Conservation (phyloP, 352 stramenopile species). For the Phytophthora citricola region DNA sequence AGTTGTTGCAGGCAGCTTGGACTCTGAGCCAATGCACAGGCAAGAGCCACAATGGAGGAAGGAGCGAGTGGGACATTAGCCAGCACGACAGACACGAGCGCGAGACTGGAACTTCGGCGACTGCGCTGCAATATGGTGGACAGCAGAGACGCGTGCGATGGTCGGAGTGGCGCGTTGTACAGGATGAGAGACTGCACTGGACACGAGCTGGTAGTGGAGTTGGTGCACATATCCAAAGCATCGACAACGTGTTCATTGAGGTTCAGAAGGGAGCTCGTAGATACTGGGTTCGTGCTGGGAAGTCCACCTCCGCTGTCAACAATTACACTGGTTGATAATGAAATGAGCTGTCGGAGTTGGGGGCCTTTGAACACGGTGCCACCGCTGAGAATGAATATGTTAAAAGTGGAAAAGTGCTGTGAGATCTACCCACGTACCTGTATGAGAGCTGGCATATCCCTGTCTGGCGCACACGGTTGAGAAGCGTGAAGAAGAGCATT, state of each 20-base stretch:
- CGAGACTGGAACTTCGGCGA: conserved; percentile 31
- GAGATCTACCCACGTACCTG: conserved; percentile 33
- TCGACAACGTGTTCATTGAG: conserved; percentile 65
- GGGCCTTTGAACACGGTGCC: conserved; percentile 46
- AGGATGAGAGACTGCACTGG: conserved; percentile 74
- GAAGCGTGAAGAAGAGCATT: conserved; percentile 75
- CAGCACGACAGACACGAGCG: conserved; percentile 66
- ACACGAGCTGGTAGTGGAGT: conserved; percentile 8
- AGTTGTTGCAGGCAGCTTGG: conserved; percentile 69
- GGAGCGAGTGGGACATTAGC: conserved; percentile 56
- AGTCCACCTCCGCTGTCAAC: conserved; percentile 49
- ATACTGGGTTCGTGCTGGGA: not conserved
- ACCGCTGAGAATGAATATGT: conserved; percentile 30
- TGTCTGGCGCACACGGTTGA: conserved; percentile 70
- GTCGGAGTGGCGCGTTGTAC: conserved; percentile 63
- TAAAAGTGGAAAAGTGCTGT: no score
- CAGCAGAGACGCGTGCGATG: conserved; percentile 40
- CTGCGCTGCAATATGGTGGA: conserved; percentile 39
- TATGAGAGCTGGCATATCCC: conserved; percentile 72
- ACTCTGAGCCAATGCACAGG: conserved; percentile 51
- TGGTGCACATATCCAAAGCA: conserved; percentile 41
- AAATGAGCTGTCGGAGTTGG: conserved; percentile 67
- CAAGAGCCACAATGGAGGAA: conserved; percentile 49
- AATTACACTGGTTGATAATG: conserved; percentile 64
- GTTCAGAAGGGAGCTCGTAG: conserved; percentile 16